Conservation (phyloP, 1,284 basidiomycete genomes). For the Peniophora sp. region DNA sequence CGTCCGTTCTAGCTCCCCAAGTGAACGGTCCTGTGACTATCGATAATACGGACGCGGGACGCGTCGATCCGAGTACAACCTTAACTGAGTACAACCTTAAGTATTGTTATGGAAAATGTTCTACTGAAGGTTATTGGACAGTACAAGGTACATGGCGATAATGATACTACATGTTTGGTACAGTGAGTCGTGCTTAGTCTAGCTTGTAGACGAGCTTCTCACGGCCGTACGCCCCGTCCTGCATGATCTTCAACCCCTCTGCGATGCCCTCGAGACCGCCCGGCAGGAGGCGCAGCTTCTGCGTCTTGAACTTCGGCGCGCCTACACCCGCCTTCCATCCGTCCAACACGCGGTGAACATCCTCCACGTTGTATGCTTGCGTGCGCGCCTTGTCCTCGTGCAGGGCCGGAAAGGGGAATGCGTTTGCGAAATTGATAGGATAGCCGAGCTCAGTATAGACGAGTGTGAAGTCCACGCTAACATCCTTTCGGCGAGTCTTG, state of each 20-base stretch:
- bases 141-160: too few species aligned
- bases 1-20: too few species aligned
- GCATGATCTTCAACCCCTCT: background rate
- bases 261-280: background rate
- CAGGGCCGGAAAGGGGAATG: background rate
- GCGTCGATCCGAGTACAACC: too few species aligned
- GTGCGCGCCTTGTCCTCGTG: background rate
- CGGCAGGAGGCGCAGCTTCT: background rate
- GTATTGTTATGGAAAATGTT: too few species aligned
- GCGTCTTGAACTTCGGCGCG: background rate
- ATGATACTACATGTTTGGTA: too few species aligned
- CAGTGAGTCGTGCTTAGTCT: background rate
- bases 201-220: conserved; percentile 1
- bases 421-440: background rate
- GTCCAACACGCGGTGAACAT: background rate
- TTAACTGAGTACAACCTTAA: too few species aligned
- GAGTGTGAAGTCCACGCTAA: conserved; percentile 8
- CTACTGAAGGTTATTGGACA: too few species aligned
- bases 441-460: conserved; percentile 14
- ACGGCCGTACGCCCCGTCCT: background rate
- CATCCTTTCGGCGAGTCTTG: conserved; percentile 1
- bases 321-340: background rate
- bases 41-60: too few species aligned
- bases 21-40: too few species aligned
- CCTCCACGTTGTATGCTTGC: background rate